A percentile compares a stretch with the other conserved stretches of the same genome.
Conservation (phyloP, 78 protist genomes). For the Diacronema lutheri region DNA sequence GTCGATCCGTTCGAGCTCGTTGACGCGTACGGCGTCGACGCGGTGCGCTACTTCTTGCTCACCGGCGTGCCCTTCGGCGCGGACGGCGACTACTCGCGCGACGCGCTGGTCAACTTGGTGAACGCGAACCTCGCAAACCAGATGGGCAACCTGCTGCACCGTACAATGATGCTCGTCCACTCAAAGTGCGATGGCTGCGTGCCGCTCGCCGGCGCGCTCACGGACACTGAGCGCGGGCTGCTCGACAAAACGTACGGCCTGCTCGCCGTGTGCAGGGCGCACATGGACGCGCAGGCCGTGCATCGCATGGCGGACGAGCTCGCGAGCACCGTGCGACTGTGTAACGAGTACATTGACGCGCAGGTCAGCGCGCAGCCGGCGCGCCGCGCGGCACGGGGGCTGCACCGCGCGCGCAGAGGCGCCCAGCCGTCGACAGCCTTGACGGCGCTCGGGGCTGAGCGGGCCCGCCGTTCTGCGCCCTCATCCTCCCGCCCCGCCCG, state of each 20-base stretch:
- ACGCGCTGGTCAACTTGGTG: not conserved
- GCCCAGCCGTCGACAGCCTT: too few species aligned
- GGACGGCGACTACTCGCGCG: constrained; percentile 58
- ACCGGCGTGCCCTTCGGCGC: constrained; percentile 34
- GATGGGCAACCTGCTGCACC: constrained; percentile 44
- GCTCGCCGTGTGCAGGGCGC: not conserved
- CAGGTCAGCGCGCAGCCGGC: too few species aligned
- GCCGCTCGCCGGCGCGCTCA: not conserved
- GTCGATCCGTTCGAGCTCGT: constrained; percentile 46
- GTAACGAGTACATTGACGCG: constrained; percentile 22
- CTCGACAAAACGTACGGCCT: not conserved
- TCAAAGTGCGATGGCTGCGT: not conserved
- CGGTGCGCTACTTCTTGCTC: constrained; percentile 46
- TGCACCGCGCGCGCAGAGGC: too few species aligned
- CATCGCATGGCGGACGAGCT: not conserved
- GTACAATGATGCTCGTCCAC: not conserved
- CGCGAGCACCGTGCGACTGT: not conserved
- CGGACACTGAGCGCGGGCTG: not conserved
- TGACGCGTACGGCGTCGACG: constrained; percentile 69
- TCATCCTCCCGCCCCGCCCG: too few species aligned
- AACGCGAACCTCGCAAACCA: constrained; percentile 40
- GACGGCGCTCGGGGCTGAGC: too few species aligned
- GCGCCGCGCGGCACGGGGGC: too few species aligned
- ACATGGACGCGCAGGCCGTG: not conserved
- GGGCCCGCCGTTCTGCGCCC: too few species aligned